phyloP scores from a whole-genome alignment of 768 basidiomycete genomes.

The Amanita pseudoporphyria region DNA sequence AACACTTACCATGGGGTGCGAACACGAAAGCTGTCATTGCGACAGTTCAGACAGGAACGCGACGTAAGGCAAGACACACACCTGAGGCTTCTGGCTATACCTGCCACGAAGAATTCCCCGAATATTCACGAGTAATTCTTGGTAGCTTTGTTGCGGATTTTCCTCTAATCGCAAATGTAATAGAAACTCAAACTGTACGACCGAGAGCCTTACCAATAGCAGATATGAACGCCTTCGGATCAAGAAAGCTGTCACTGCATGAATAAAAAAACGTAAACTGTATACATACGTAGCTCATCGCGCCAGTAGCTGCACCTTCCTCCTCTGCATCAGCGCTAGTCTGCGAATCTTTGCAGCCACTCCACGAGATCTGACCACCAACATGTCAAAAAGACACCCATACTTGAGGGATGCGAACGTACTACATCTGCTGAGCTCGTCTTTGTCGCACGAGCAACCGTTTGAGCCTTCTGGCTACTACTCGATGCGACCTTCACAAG shows the following conservation, averaged over 20 bases:
- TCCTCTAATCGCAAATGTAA: no score
- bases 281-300: constrained; percentile 64
- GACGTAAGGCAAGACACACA: no score
- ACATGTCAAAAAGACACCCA: no score
- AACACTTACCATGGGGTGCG: constrained; percentile 32
- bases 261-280: not conserved
- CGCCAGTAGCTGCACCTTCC: constrained; percentile 58
- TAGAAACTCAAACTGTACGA: not conserved
- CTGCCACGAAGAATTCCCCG: constrained; percentile 28
- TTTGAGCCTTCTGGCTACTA: no score
- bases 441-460: no score
- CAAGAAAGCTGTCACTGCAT: not conserved
- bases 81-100: constrained; percentile 35
- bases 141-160: no score
- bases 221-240: constrained; percentile 43
- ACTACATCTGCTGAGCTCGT: no score
- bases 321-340: constrained; percentile 75
- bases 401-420: no score
- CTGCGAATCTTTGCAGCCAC: constrained; percentile 74
- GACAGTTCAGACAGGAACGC: not conserved
- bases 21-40: constrained; percentile 22
- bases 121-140: no score
- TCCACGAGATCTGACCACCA: no score
- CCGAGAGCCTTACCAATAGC: constrained; percentile 33
- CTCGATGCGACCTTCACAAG: no score